These are phyloP conservation scores for Dipodascus albidus DNA, from an alignment of 805 yeast species.

Conservation along the genomic window DNA sequence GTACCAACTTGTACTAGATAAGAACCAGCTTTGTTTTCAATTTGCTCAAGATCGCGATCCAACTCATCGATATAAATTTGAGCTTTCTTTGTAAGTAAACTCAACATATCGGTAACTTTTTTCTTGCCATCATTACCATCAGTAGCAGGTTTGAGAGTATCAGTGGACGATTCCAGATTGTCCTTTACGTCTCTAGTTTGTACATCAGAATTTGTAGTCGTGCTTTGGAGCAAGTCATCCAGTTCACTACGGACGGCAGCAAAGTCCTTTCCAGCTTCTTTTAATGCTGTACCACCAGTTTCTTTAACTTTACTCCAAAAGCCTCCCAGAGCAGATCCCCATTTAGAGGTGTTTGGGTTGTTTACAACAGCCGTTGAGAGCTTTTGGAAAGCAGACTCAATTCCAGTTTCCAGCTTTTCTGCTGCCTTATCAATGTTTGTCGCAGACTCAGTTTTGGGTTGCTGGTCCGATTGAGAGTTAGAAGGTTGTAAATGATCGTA, in stretches of 20 bases:
- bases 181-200: background rate
- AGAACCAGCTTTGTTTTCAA: slow-evolving; percentile 59
- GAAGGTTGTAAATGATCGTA: background rate
- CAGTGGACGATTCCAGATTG: slow-evolving; percentile 1
- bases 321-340: slow-evolving; percentile 17
- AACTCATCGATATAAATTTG: slow-evolving; percentile 58
- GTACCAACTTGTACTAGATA: slow-evolving; percentile 48
- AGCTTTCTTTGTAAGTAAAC: slow-evolving; percentile 31
- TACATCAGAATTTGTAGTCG: slow-evolving; percentile 9
- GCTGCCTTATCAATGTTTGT: slow-evolving; percentile 18
- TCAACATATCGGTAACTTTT: slow-evolving; percentile 20
- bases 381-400: slow-evolving; percentile 15
- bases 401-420: slow-evolving; percentile 16
- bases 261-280: slow-evolving; percentile 20
- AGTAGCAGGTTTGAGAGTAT: slow-evolving; percentile 8
- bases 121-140: slow-evolving; percentile 2
- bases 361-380: background rate
- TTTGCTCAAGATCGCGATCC: slow-evolving; percentile 61
- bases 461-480: background rate
- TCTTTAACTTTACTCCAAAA: slow-evolving; percentile 21
- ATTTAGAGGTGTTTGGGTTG: slow-evolving; percentile 6
- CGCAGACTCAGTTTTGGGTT: background rate
- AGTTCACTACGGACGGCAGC: slow-evolving; percentile 12
- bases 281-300: slow-evolving; percentile 19
- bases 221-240: slow-evolving; percentile 9